A percentile compares a stretch with the other conserved stretches of the same genome.
These are phyloP conservation scores for Cephalotrichum gorgonifer DNA, from an alignment of 2,329 filamentous ascomycete genomes.

Conservation along the genomic window DNA sequence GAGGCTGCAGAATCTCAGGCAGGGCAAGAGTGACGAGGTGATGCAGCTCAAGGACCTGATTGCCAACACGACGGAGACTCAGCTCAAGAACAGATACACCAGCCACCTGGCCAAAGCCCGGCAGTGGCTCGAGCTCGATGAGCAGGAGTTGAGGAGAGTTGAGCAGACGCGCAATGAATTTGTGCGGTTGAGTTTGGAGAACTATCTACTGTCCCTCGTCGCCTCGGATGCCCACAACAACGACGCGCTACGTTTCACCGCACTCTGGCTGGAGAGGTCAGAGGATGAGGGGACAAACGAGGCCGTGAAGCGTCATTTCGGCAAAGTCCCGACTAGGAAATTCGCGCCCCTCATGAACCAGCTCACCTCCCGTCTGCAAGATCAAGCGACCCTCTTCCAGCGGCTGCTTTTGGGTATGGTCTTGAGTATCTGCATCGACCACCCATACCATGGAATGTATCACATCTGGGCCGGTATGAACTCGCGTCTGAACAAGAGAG, in stretches of 20 bases:
- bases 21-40: slow-evolving; percentile 75
- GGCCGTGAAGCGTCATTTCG: slow-evolving; percentile 60
- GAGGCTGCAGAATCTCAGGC: slow-evolving; percentile 66
- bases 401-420: slow-evolving; percentile 62
- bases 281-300: slow-evolving; percentile 67
- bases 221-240: slow-evolving; percentile 85
- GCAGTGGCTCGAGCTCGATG: slow-evolving; percentile 83
- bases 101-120: slow-evolving; percentile 62
- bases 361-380: slow-evolving; percentile 80
- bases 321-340: slow-evolving; percentile 75
- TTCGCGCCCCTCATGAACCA: slow-evolving; percentile 94
- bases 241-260: slow-evolving; percentile 83
- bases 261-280: slow-evolving; percentile 85
- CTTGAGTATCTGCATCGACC: slow-evolving; percentile 76
- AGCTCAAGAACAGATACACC: slow-evolving; percentile 45
- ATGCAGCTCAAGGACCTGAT: slow-evolving; percentile 56
- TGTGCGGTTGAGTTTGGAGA: slow-evolving; percentile 80
- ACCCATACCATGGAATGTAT: slow-evolving; percentile 96
- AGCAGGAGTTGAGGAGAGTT: slow-evolving; percentile 73
- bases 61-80: slow-evolving; percentile 36
- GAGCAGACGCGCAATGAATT: slow-evolving; percentile 70
- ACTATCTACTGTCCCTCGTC: slow-evolving; percentile 76
- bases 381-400: slow-evolving; percentile 62
- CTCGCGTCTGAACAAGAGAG: slow-evolving; percentile 57
- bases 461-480: slow-evolving; percentile 82